Conservation (phyloP, 176 grass and related monocot genomes). For the Miscanthus lutarioriparius region DNA sequence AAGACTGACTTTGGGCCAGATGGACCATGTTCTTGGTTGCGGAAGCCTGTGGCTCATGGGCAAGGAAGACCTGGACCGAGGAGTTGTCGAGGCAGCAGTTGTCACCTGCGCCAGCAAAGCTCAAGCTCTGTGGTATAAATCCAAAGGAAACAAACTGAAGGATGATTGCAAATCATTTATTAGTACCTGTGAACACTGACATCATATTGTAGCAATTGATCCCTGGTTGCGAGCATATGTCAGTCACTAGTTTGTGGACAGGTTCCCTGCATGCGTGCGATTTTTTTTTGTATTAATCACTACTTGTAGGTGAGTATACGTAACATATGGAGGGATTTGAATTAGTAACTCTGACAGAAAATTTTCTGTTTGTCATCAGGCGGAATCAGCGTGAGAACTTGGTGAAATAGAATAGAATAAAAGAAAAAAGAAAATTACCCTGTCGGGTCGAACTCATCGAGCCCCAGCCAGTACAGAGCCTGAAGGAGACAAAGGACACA, state of each 20-base stretch:
- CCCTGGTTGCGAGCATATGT: conserved; percentile 46
- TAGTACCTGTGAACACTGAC: conserved; percentile 49
- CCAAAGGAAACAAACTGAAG: not conserved
- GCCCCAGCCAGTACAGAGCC: conserved; percentile 46
- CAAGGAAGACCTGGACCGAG: conserved; percentile 40
- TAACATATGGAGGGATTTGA: not conserved
- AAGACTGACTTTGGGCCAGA: conserved; percentile 55
- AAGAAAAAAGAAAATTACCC: not conserved
- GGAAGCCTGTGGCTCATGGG: conserved; percentile 59
- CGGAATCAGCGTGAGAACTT: not conserved
- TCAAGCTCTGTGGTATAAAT: not conserved
- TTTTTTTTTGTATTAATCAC: not conserved
- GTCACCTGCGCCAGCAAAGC: conserved; percentile 31
- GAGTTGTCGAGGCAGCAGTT: conserved; percentile 69
- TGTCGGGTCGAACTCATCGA: conserved; percentile 45
- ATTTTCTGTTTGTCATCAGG: not conserved
- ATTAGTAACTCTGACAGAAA: too few relatives aligned
- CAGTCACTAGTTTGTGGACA: conserved; percentile 32
- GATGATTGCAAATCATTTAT: not conserved
- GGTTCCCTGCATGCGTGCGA: conserved; percentile 20
- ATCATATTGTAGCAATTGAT: conserved; percentile 55
- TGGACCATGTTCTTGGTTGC: conserved; percentile 63
- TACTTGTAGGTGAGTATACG: not conserved
- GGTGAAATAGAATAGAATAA: not conserved
- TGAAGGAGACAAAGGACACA: not conserved